Evolutionary conservation across 2,329 filamentous ascomycete species (phyloP), one percentile per base, ranked within the genome.

Genomic region (Trematosphaeria pertusa): DNA sequence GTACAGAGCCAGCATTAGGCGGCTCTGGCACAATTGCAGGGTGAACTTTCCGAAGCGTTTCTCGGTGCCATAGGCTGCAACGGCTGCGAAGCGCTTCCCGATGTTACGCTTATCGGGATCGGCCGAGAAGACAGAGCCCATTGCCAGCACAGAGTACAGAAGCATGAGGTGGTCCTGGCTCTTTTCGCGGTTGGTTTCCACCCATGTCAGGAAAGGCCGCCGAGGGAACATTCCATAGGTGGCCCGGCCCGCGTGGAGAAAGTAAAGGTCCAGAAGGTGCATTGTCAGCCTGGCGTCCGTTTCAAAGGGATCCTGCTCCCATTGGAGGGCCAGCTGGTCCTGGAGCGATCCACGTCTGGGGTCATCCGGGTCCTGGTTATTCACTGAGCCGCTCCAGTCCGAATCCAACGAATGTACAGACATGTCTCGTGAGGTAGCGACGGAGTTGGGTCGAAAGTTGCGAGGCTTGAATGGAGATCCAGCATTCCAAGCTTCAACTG

Each of bases 1-100:
- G 69, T 87, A 88, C 5, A 89, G 71, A 15, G 83, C 80, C 30
- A 91, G 76, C 12, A 89, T 75, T n/a, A 90, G 73, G 43, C 85
- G 80, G 36, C 81, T 81, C 64, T 90, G 87, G 10, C 86, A 83
- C 34, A 89, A 73, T 55, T 89, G 84, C 37, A 91, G 69, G 45
- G 75, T 82, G 48, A 83, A 78, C 6, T 64, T 73, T 15, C 81
- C 78, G 48, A 78, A 75, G 22, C 75, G 75, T 41, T 75, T 74
- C 32, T 80, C 75, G 33, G 79, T 75, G 2, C 83, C 85, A 59
- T 82, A 82, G 37, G 81, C 75, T 3, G 85, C 84, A 38, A 87
- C 80, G 28, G 75, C 71, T 8, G 76, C 75, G 58, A 81, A 85
- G 15, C 73, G 67, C 47, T 73, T 74, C 14, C 81, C 75, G 4